Evolutionary conservation across 768 basidiomycete species (phyloP).

Genomic region (Boletus pseudo-olivaceus): DNA sequence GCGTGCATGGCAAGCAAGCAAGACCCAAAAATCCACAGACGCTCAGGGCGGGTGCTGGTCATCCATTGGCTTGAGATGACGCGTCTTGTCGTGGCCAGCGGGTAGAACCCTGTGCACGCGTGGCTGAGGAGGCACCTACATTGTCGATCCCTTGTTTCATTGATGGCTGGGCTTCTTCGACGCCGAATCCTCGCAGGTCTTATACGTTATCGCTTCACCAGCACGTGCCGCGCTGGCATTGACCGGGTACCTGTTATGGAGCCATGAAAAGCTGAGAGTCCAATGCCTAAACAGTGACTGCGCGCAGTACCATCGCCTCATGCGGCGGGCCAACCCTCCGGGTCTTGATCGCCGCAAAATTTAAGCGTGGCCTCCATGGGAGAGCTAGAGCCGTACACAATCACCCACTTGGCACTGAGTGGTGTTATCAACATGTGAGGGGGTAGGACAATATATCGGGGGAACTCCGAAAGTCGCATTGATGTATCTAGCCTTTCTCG

Average conservation of each 20-base stretch:
- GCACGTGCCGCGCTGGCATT: conserved; percentile 3
- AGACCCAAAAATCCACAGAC: background rate
- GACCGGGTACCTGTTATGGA: background rate
- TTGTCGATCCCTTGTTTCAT: conserved; percentile 17
- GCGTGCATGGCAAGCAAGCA: background rate
- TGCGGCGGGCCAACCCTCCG: background rate
- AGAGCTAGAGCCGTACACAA: background rate
- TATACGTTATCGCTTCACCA: conserved; percentile 20
- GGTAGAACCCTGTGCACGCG: background rate
- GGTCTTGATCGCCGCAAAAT: background rate
- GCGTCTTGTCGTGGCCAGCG: background rate
- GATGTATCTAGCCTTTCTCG: background rate
- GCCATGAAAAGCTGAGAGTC: background rate
- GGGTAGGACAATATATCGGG: background rate
- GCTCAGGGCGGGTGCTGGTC: background rate
- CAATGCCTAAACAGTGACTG: background rate
- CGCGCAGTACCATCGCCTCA: background rate
- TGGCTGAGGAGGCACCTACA: background rate
- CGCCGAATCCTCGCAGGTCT: background rate
- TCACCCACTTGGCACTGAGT: too few species aligned
- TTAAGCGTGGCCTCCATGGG: background rate
- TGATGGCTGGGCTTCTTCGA: background rate
- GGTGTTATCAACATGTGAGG: background rate
- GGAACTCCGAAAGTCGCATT: background rate
- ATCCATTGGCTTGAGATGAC: conserved; percentile 1